Percentiles rank a stretch among this genome's conserved stretches.
These are phyloP conservation scores for Pinus taeda DNA, from an alignment of 75 land plant species.

Conservation along the genomic window DNA sequence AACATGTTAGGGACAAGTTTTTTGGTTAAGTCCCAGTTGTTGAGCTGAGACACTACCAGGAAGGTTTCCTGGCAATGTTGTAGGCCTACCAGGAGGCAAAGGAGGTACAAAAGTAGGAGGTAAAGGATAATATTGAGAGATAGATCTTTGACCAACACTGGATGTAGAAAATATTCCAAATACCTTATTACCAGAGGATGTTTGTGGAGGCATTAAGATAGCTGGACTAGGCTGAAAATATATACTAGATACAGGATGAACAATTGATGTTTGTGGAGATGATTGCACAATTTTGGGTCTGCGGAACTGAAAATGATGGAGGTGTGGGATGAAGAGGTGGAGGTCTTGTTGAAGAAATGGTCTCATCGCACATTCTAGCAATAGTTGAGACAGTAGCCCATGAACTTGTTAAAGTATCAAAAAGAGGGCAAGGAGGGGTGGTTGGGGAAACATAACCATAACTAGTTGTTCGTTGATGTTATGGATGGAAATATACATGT, in stretches of 20 bases:
- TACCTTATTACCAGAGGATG: constrained; percentile 25
- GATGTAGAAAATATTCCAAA: constrained; percentile 38
- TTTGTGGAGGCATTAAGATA: constrained; percentile 18
- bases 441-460: constrained; percentile 9
- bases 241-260: constrained; percentile 13
- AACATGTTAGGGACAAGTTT: constrained; percentile 22
- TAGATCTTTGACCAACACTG: constrained; percentile 13
- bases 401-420: constrained; percentile 8
- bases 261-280: constrained; percentile 18
- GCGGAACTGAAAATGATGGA: constrained; percentile 40
- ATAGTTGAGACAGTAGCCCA: constrained; percentile 17
- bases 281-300: constrained; percentile 5
- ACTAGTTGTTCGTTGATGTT: constrained; percentile 17
- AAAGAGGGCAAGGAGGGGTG: constrained; percentile 12
- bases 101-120: constrained; percentile 38
- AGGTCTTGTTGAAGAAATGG: constrained; percentile 34
- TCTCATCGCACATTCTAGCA: constrained; percentile 12
- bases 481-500: constrained; percentile 28
- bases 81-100: constrained; percentile 51
- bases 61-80: constrained; percentile 19
- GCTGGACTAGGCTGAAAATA: constrained; percentile 16
- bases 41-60: constrained; percentile 23
- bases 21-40: constrained; percentile 30
- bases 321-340: constrained; percentile 79
- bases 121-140: constrained; percentile 26